Conservation (phyloP, 2,329 filamentous ascomycete species). For the Epichloe gansuensis region DNA sequence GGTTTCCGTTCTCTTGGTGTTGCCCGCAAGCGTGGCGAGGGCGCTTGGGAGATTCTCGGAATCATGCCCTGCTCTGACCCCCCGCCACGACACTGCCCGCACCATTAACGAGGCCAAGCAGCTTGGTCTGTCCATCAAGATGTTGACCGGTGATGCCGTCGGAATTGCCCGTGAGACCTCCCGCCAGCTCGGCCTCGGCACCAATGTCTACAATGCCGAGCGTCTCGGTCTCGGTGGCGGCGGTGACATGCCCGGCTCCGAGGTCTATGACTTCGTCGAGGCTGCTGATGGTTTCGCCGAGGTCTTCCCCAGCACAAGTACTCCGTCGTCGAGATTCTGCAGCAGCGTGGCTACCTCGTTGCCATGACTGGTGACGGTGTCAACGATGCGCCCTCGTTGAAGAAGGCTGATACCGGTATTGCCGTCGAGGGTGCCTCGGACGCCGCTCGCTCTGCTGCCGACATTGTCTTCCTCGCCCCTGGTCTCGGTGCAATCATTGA, state of each 20-base stretch:
- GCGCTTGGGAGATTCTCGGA: constrained; percentile 80
- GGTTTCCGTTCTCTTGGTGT: constrained; percentile 91
- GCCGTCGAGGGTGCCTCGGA: constrained; percentile 87
- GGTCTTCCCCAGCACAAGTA: constrained; percentile 93
- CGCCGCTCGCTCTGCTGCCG: constrained; percentile 79
- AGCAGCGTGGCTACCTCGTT: constrained; percentile 86
- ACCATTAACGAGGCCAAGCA: constrained; percentile 84
- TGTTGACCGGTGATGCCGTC: constrained; percentile 90
- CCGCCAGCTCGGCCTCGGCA: constrained; percentile 80
- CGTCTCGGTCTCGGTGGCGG: constrained; percentile 81
- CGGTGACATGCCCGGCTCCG: constrained; percentile 85
- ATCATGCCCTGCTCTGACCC: constrained; percentile 94
- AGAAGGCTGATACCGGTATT: constrained; percentile 95
- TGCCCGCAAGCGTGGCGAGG: constrained; percentile 74
- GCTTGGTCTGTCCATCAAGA: constrained; percentile 84
- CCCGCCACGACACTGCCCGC: constrained; percentile 79
- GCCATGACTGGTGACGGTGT: constrained; percentile 96
- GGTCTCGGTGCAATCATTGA: constrained; percentile 89
- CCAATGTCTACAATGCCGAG: constrained; percentile 90
- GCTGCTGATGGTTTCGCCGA: constrained; percentile 91
- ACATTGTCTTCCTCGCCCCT: constrained; percentile 87
- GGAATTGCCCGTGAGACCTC: constrained; percentile 88
- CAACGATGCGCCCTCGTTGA: constrained; percentile 84
- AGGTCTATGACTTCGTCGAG: constrained; percentile 92
- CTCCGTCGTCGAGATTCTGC: constrained; percentile 84